Base-by-base conservation (phyloP, 768 basidiomycete genomes). In the Mycena pura region DNA sequence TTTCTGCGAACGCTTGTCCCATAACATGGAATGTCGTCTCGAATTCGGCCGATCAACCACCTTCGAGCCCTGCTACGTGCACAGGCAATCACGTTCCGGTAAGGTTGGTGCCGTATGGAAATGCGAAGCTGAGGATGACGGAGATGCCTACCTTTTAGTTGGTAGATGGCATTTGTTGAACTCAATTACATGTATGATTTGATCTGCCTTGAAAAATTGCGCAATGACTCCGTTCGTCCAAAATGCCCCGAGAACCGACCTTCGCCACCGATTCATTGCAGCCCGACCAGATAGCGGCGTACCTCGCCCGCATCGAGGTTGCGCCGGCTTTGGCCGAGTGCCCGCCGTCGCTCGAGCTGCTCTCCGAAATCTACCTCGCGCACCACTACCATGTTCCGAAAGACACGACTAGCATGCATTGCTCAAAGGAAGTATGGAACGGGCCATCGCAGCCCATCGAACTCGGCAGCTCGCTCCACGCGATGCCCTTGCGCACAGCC, bases 321-420 rank as follows among this genome's bases (percentile, higher is more conserved):
- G 21, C 57, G 0, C 5, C 57, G 5, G 45, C 59, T 11, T 21
- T 59, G 27, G 60, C 60, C 3, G 47, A 45, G 1, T 66, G 60
- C 0, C 25, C 46, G 22, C 60, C 64, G 8, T 66, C 64, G 15
- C 57, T 66, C 14, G 46, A 54, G 22, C 24, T 58, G 5, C 48
- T 66, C 3, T 58, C 60, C 13, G 36, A 29, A 1, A 31, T 66
- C 11, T 66, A 62, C 48, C 46, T 62, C 17, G 46, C 50, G 6
- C 64, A 66, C 52, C 64, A 66, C 13, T 34, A 49, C 11, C 47
- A 58, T 47, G 64, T 66, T 5, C 64, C 64, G 2, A 66, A 66
- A 29, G 64, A 66, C 31, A 66, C 64, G 2, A 62, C 60, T 5
- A 19, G 27, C 24, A 54, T 66, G 57, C 64, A 66, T 15, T 22